Evolutionary conservation across 2,329 filamentous ascomycete genomes (phyloP).

Genomic region (Colletotrichum lindemuthianum): DNA sequence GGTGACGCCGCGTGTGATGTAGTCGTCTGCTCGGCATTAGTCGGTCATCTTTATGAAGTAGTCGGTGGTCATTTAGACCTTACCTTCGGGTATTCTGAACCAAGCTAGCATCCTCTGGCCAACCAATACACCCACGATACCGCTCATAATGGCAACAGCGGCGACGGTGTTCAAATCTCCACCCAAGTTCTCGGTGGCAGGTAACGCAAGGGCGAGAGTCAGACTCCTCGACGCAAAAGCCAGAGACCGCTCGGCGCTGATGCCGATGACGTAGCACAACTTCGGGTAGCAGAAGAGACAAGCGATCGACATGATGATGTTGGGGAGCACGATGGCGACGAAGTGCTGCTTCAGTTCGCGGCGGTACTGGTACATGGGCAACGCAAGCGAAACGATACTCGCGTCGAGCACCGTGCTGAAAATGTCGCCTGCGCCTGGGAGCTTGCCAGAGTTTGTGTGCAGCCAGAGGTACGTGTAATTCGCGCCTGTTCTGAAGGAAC

Average conservation of each 20-base stretch:
- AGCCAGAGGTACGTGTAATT: slow-evolving; percentile 64
- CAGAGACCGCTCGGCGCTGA: slow-evolving; percentile 60
- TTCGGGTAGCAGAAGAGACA: slow-evolving; percentile 68
- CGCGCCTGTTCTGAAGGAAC: slow-evolving; percentile 60
- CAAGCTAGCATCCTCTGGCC: slow-evolving; percentile 58
- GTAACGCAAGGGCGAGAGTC: slow-evolving; percentile 68
- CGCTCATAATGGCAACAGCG: slow-evolving; percentile 67
- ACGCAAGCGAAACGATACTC: slow-evolving; percentile 66
- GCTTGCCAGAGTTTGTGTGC: slow-evolving; percentile 40
- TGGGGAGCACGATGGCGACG: slow-evolving; percentile 63
- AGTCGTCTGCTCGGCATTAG: slow-evolving; percentile 59
- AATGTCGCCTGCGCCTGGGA: slow-evolving; percentile 66
- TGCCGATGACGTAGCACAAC: slow-evolving; percentile 64
- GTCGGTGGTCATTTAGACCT: slow-evolving; percentile 16
- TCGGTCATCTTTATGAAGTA: neutral
- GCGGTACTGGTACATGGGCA: slow-evolving; percentile 71
- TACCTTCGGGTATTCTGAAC: slow-evolving; percentile 64
- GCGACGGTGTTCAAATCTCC: slow-evolving; percentile 66
- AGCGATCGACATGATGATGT: slow-evolving; percentile 59
- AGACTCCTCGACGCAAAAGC: slow-evolving; percentile 66
- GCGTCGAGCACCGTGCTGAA: slow-evolving; percentile 66
- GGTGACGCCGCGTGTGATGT: slow-evolving; percentile 70
- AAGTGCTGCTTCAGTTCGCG: slow-evolving; percentile 65
- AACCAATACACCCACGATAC: slow-evolving; percentile 67
- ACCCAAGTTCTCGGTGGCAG: slow-evolving; percentile 64